A percentile compares a stretch with the other conserved stretches of the same genome.
Evolutionary conservation across 1,139 yeast genomes (phyloP).

Genomic region (Zygosaccharomyces sapae): DNA sequence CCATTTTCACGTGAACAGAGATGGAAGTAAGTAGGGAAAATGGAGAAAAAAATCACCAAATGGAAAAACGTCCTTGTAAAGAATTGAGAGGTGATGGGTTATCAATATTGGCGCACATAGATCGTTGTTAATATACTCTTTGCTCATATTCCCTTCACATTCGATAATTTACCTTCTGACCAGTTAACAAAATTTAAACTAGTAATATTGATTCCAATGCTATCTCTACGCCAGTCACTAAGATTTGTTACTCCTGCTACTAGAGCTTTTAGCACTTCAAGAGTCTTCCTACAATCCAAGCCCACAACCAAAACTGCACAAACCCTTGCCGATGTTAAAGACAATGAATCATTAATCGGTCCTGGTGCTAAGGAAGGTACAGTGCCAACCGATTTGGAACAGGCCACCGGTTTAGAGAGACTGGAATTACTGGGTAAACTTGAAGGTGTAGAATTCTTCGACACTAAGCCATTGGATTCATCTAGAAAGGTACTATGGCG

Average conservation of each 20-base stretch:
- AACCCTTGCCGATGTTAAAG: constrained; percentile 71
- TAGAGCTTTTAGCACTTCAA: constrained; percentile 30
- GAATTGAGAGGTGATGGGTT: not conserved
- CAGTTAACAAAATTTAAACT: not conserved
- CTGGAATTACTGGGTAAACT: constrained; percentile 88
- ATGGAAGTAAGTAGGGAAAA: not conserved
- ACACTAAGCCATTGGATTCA: constrained; percentile 80
- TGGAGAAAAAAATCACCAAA: constrained; percentile 1
- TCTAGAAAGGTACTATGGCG: constrained; percentile 83
- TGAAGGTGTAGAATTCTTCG: constrained; percentile 95
- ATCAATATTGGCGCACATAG: not conserved
- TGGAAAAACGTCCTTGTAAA: not conserved
- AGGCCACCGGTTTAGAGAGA: constrained; percentile 98
- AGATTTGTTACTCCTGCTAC: constrained; percentile 30
- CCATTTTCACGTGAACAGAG: constrained; percentile 2
- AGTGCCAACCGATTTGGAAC: constrained; percentile 90
- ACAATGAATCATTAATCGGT: constrained; percentile 79
- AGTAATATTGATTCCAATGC: constrained; percentile 14
- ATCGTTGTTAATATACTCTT: not conserved
- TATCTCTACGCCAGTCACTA: constrained; percentile 28
- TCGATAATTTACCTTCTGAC: not conserved
- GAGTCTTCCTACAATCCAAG: constrained; percentile 27
- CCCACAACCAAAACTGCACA: constrained; percentile 57
- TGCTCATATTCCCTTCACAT: not conserved
- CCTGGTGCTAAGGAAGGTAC: constrained; percentile 81